A percentile compares a stretch with the other conserved stretches of the same genome.
Conservation (phyloP, 352 stramenopile species). For the Phytophthora lateralis region DNA sequence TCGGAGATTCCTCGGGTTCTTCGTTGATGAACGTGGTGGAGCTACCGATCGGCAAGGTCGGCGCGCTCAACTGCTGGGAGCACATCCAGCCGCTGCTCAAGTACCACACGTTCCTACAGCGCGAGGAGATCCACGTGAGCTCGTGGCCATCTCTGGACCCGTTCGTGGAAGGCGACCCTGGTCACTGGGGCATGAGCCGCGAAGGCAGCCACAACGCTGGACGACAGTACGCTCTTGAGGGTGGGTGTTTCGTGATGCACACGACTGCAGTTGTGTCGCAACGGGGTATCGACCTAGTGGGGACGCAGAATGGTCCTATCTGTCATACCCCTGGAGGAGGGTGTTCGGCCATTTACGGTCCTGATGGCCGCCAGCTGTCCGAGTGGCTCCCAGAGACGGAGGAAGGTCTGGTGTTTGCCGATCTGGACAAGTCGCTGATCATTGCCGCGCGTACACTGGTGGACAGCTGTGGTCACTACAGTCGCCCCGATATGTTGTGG, state of each 20-base stretch:
- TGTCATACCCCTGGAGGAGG: constrained; percentile 21
- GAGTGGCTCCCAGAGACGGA: constrained; percentile 13
- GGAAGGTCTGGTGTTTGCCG: constrained; percentile 29
- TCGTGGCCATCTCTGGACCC: constrained; percentile 27
- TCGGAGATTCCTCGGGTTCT: constrained; percentile 23
- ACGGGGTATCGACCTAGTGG: constrained; percentile 19
- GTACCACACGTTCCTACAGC: constrained; percentile 34
- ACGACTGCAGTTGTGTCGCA: constrained; percentile 16
- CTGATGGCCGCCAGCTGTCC: constrained; percentile 19
- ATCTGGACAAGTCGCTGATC: constrained; percentile 23
- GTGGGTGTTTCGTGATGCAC: constrained; percentile 29
- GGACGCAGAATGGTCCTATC: constrained; percentile 8
- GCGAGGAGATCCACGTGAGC: constrained; percentile 28
- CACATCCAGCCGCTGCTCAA: constrained; percentile 28
- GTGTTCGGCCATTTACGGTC: constrained; percentile 25
- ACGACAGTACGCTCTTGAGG: constrained; percentile 24
- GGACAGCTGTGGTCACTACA: constrained; percentile 28
- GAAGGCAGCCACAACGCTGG: constrained; percentile 17
- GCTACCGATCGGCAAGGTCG: constrained; percentile 23
- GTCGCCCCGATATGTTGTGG: constrained; percentile 29
- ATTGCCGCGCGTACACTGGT: constrained; percentile 17
- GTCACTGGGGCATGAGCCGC: constrained; percentile 28
- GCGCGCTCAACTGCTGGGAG: constrained; percentile 32
- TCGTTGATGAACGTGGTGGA: constrained; percentile 36
- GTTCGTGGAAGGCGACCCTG: constrained; percentile 21